These are phyloP conservation scores for Tagetes erecta DNA, from an alignment of 129 eudicot species.

Conservation along the genomic window DNA sequence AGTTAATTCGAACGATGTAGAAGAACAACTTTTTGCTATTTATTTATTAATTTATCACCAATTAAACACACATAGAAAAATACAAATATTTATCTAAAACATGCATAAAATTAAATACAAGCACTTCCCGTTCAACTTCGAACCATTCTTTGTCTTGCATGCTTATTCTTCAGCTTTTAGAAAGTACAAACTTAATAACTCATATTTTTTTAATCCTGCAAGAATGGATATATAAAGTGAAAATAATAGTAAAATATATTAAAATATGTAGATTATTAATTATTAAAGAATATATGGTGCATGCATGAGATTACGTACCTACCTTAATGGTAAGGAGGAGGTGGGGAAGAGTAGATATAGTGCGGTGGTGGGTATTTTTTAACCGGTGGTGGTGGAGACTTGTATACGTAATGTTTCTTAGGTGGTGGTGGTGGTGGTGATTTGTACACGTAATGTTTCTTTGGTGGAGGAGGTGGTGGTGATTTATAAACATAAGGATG, in stretches of 20 bases:
- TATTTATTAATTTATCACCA: background rate
- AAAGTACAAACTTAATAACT: no score
- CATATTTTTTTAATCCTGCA: no score
- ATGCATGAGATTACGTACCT: no score
- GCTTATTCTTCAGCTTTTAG: background rate
- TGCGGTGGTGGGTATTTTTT: no score
- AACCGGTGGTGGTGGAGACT: conserved; percentile 1
- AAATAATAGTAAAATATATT: no score
- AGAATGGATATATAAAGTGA: no score
- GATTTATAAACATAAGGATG: background rate
- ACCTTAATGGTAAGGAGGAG: no score
- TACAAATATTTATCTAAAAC: conserved; percentile 1
- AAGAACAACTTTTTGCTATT: background rate
- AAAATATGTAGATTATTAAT: no score
- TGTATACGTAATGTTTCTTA: conserved; percentile 14
- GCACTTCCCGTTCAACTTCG: conserved; percentile 1
- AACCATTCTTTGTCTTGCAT: background rate
- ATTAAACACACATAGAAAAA: background rate
- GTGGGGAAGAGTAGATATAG: no score
- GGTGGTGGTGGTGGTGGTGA: conserved; percentile 36
- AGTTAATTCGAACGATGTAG: background rate
- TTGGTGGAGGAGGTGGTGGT: conserved; percentile 25
- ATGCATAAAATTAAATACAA: conserved; percentile 8
- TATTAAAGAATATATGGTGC: no score
- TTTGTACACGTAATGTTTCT: background rate